These are phyloP conservation scores for Aegilops umbellulata DNA, from an alignment of 176 grass and related monocot species.

Conservation along the genomic window DNA sequence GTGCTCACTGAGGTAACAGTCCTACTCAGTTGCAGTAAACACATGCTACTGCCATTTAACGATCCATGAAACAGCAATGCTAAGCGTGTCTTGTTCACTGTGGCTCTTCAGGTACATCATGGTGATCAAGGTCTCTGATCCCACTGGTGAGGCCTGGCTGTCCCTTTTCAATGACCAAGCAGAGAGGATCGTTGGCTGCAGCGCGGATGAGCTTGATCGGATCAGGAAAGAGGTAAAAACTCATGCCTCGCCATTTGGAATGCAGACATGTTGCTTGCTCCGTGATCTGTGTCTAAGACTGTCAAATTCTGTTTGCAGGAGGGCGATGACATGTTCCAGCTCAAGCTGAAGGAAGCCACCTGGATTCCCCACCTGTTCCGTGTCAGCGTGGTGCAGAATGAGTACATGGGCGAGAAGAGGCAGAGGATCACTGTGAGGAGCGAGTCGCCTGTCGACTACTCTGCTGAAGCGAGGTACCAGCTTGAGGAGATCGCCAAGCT, in stretches of 20 bases:
- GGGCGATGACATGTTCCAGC: slow-evolving; percentile 69
- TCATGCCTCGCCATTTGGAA: background rate
- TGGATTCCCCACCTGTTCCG: slow-evolving; percentile 84
- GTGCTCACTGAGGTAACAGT: slow-evolving; percentile 82
- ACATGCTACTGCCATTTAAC: background rate
- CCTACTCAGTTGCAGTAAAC: background rate
- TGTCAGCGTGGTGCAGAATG: slow-evolving; percentile 55
- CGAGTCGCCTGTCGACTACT: slow-evolving; percentile 55
- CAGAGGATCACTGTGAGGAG: slow-evolving; percentile 79
- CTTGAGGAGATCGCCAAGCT: slow-evolving; percentile 85
- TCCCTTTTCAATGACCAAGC: slow-evolving; percentile 93
- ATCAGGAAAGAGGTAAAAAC: slow-evolving; percentile 70
- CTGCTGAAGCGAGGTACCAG: slow-evolving; percentile 69
- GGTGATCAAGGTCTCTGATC: slow-evolving; percentile 85
- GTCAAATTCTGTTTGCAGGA: slow-evolving; percentile 42
- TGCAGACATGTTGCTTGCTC: background rate
- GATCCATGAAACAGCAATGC: background rate
- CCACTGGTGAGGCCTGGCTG: slow-evolving; percentile 84
- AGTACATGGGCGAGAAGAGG: slow-evolving; percentile 86
- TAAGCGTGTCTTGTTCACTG: background rate
- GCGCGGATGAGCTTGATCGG: slow-evolving; percentile 82
- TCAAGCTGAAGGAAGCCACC: slow-evolving; percentile 85
- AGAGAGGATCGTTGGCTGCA: slow-evolving; percentile 88
- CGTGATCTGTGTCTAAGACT: background rate
- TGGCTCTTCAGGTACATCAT: slow-evolving; percentile 74